These are phyloP conservation scores for Talaromyces sp. DNA, from an alignment of 2,329 filamentous ascomycete species.

Conservation along the genomic window DNA sequence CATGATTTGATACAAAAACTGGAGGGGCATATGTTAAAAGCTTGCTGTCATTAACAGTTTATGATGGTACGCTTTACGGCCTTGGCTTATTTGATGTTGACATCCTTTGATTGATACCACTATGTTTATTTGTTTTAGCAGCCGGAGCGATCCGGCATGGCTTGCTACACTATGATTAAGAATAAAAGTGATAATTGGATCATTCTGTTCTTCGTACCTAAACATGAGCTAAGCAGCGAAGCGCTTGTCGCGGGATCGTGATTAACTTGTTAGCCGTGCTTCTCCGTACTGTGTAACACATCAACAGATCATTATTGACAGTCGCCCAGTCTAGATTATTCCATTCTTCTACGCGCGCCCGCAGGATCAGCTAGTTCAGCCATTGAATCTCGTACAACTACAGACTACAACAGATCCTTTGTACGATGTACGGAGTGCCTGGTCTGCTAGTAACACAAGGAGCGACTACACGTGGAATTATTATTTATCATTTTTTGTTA, in stretches of 20 bases:
- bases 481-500: no score
- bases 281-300: background rate
- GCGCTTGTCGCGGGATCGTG: slow-evolving; percentile 7
- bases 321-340: background rate
- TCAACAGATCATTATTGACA: no score
- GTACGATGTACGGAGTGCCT: no score
- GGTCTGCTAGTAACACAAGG: no score
- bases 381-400: background rate
- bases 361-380: background rate
- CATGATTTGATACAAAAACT: background rate
- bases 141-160: background rate
- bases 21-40: background rate
- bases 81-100: background rate
- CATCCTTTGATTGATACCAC: slow-evolving; percentile 5
- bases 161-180: slow-evolving; percentile 1
- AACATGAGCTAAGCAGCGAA: background rate
- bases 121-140: background rate
- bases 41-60: background rate
- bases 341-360: background rate
- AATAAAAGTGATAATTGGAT: slow-evolving; percentile 7
- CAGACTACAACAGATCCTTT: no score
- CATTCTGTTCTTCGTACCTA: background rate
- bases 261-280: no score
- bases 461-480: no score
- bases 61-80: slow-evolving; percentile 1